Percentiles rank a stretch among this genome's conserved stretches.
Evolutionary conservation across 1,139 yeast species (phyloP).

Genomic region (Taiozyma sp.): DNA sequence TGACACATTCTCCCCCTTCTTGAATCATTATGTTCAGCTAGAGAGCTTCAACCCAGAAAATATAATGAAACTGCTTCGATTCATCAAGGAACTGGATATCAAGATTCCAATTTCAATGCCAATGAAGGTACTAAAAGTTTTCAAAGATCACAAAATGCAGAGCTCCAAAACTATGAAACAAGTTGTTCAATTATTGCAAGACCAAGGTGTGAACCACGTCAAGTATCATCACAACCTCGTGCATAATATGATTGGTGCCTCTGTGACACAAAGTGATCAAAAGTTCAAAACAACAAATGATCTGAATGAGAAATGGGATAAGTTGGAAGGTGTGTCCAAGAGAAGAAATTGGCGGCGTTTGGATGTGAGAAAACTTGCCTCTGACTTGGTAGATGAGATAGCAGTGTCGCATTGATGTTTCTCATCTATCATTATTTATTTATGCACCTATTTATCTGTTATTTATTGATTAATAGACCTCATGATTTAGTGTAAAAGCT

Average conservation of each 20-base stretch:
- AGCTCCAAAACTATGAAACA: background rate
- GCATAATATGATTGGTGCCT: background rate
- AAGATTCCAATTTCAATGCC: background rate
- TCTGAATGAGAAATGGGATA: background rate
- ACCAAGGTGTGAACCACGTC: background rate
- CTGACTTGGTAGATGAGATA: background rate
- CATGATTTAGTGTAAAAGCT: too few species aligned
- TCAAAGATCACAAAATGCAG: background rate
- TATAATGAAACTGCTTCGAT: slow-evolving; percentile 3
- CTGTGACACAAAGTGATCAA: background rate
- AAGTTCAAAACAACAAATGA: background rate
- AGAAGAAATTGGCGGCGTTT: background rate
- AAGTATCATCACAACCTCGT: background rate
- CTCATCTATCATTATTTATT: background rate
- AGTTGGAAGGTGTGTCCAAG: background rate
- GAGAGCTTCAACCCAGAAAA: slow-evolving; percentile 5
- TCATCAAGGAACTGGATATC: slow-evolving; percentile 1
- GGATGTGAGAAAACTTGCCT: background rate
- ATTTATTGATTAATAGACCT: background rate
- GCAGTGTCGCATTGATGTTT: background rate
- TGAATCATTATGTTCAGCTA: slow-evolving; percentile 4
- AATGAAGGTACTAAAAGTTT: background rate
- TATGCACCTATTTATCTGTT: background rate
- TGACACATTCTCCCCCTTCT: slow-evolving; percentile 12
- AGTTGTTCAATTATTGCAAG: background rate